These are phyloP conservation scores for Conoideocrella luteorostrata DNA, from an alignment of 2,329 filamentous ascomycete genomes.

Conservation along the genomic window DNA sequence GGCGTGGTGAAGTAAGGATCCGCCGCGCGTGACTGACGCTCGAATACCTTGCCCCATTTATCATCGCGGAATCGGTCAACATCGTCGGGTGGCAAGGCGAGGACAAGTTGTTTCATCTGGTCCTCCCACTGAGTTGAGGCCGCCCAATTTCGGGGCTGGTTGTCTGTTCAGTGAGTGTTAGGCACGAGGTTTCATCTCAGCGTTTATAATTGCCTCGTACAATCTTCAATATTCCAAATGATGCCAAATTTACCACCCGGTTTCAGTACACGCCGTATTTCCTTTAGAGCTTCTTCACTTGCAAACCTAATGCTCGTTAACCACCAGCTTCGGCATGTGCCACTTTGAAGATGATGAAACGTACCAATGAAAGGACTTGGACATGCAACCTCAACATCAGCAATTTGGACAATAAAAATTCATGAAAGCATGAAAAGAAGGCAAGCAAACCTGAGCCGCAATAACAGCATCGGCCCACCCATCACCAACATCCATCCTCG, in stretches of 20 bases:
- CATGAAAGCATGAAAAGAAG: no score
- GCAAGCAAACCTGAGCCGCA: slow-evolving; percentile 63
- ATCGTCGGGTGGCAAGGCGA: slow-evolving; percentile 45
- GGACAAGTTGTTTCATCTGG: slow-evolving; percentile 52
- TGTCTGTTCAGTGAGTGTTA: slow-evolving; percentile 40
- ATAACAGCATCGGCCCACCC: slow-evolving; percentile 60
- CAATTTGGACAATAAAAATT: no score
- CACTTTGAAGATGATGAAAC: slow-evolving; percentile 9
- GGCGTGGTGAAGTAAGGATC: slow-evolving; percentile 53
- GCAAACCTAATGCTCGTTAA: slow-evolving; percentile 51
- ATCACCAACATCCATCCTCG: slow-evolving; percentile 46
- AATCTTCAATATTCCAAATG: slow-evolving; percentile 71
- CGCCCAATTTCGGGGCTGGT: slow-evolving; percentile 51
- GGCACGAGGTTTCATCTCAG: background rate
- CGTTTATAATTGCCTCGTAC: slow-evolving; percentile 32
- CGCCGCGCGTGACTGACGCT: slow-evolving; percentile 44
- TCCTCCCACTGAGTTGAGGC: slow-evolving; percentile 56
- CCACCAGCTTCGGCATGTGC: background rate
- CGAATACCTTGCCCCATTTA: slow-evolving; percentile 59
- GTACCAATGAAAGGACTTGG: slow-evolving; percentile 50
- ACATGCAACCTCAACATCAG: slow-evolving; percentile 13
- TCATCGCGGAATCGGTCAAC: slow-evolving; percentile 59
- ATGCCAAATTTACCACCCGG: slow-evolving; percentile 55
- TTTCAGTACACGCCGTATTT: slow-evolving; percentile 61
- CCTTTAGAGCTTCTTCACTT: slow-evolving; percentile 51